Evolutionary conservation across 1,139 yeast species (phyloP), one percentile per base, ranked within the genome.

Genomic region (Pneumocystis canis): DNA sequence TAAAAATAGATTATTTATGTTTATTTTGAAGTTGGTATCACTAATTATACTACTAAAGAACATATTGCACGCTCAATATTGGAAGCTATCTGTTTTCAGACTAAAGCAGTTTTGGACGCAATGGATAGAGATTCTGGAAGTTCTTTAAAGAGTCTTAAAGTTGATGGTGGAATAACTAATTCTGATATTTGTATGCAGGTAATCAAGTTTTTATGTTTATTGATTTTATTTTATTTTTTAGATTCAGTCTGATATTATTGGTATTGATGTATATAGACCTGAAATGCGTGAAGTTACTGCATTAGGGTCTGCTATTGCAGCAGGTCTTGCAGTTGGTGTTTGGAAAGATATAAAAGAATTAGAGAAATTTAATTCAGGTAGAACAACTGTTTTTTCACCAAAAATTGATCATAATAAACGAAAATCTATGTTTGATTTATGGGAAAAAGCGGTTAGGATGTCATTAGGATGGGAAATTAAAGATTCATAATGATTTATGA

Each of bases 111-210:
- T 72, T 79, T 90, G 71, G 83, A 87, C 68, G 95, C 96, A 59
- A 90, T 90, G 97, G 85, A 87, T 60, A 79, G 81, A 64, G 97
- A 89, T 73, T 87, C 92, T 1, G 87, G 87, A 35, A 78, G 78
- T 6, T 77, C 81, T 35, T 73, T 68, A 71, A 72, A 69, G 79
- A 79, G 73, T 72, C 80, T 70, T 77, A 80, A 73, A 72, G 96
- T 89, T 33, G 97, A 90, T 73, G 97, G 97, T 65, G 97, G 97
- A 69, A 86, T 90, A 94, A 87, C 96, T 56, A 84, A 87, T 71
- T 89, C 96, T 9, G 86, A 86, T 72, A 92, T 87, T 70, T 94
- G 90, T 63, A 86, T 90, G 85, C 96, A 88, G 76, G 54, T 47
- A 47, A 25, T 14, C 25, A 25, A 47, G 11, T 9, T 2, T 4